Evolutionary conservation across 148 eudicot genomes (phyloP).

Genomic region (Dianthus caryophyllus): DNA sequence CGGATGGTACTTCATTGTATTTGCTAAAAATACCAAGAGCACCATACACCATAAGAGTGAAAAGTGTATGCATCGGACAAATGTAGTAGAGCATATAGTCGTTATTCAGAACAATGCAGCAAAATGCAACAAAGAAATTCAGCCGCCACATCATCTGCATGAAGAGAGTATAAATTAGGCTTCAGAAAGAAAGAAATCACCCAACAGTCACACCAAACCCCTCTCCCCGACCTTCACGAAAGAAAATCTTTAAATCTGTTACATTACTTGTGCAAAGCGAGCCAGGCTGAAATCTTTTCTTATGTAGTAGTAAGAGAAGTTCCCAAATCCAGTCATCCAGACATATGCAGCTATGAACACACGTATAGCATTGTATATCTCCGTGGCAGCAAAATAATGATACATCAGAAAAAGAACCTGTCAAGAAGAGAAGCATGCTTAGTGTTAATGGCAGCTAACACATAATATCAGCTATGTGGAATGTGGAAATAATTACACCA

Average conservation of each 20-base stretch:
- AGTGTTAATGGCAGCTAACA: constrained; percentile 14
- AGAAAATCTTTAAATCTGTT: not conserved
- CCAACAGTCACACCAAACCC: constrained; percentile 2
- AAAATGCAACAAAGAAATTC: constrained; percentile 80
- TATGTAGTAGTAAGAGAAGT: constrained; percentile 93
- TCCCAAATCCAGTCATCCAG: constrained; percentile 99
- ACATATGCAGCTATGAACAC: constrained; percentile 97
- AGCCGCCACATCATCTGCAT: constrained; percentile 99
- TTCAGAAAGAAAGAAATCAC: not conserved
- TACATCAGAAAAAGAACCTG: constrained; percentile 92
- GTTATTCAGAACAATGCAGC: constrained; percentile 82
- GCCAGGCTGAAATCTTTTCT: constrained; percentile 85
- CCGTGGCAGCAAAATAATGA: constrained; percentile 91
- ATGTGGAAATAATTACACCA: not conserved
- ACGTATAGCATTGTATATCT: constrained; percentile 93
- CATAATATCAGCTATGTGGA: not conserved
- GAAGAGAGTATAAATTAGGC: constrained; percentile 15
- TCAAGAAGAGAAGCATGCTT: constrained; percentile 15
- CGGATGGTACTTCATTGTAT: constrained; percentile 80
- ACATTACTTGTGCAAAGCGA: constrained; percentile 76
- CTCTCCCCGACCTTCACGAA: no score
- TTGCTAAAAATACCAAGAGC: constrained; percentile 85
- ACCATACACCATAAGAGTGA: constrained; percentile 95
- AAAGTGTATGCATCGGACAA: constrained; percentile 96
- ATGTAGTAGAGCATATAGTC: constrained; percentile 91